Evolutionary conservation across 106 monocot species (phyloP).

Genomic region (Iris macrosiphon): DNA sequence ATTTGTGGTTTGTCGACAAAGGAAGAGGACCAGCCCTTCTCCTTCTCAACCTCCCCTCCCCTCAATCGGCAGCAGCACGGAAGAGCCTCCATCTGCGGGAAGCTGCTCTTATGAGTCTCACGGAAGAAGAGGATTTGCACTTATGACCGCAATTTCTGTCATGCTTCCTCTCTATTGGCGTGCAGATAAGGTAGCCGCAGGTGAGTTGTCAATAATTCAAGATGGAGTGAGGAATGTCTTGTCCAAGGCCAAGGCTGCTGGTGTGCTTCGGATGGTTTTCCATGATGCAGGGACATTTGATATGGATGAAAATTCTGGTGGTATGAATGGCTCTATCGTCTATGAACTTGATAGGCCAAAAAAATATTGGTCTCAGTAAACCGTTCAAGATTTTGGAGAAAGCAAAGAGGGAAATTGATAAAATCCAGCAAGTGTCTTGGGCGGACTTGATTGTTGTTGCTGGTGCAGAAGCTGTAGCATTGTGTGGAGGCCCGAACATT

Average conservation of each 20-base stretch:
- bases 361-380: slow-evolving; percentile 70
- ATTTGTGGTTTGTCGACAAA: too few species aligned
- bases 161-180: slow-evolving; percentile 21
- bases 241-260: slow-evolving; percentile 81
- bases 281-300: slow-evolving; percentile 98
- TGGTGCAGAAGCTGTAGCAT: slow-evolving; percentile 76
- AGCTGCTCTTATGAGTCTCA: too few species aligned
- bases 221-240: slow-evolving; percentile 57
- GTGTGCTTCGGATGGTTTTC: slow-evolving; percentile 83
- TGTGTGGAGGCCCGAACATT: slow-evolving; percentile 86
- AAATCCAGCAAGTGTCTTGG: slow-evolving; percentile 75
- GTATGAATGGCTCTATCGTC: slow-evolving; percentile 97
- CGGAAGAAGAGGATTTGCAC: slow-evolving; percentile 28
- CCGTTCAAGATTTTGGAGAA: slow-evolving; percentile 72
- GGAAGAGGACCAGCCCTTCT: too few species aligned
- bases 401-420: slow-evolving; percentile 64
- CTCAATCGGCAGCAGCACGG: too few species aligned
- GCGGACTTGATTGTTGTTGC: slow-evolving; percentile 88
- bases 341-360: slow-evolving; percentile 96
- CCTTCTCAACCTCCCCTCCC: too few species aligned
- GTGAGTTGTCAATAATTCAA: slow-evolving; percentile 33
- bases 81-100: too few species aligned
- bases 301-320: slow-evolving; percentile 67
- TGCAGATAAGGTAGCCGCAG: slow-evolving; percentile 25
- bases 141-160: slow-evolving; percentile 17